These are phyloP conservation scores for Elaeagnus macrophylla DNA, from an alignment of 306 rosid genomes.

Conservation along the genomic window DNA sequence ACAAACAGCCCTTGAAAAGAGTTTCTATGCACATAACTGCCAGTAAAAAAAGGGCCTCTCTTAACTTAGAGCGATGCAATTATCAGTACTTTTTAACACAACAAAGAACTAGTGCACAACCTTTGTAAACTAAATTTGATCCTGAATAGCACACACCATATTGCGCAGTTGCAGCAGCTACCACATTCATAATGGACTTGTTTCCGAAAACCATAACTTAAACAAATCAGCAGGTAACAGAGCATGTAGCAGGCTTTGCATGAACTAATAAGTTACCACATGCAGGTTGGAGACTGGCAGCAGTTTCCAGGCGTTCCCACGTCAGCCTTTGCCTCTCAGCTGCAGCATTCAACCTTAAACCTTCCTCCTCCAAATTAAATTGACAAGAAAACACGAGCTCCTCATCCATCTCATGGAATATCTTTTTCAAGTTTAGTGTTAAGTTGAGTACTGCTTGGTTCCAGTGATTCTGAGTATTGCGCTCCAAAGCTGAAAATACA, in stretches of 20 bases:
- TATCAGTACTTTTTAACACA: too few species aligned
- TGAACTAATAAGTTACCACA: conserved; percentile 45
- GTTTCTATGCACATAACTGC: too few species aligned
- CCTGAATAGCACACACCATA: too few species aligned
- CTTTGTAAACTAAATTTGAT: too few species aligned
- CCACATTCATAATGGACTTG: not conserved
- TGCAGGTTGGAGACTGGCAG: conserved; percentile 33
- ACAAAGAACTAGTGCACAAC: too few species aligned
- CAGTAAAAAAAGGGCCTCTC: too few species aligned
- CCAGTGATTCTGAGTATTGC: conserved; percentile 78
- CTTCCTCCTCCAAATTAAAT: conserved; percentile 66
- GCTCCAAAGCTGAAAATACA: conserved; percentile 73
- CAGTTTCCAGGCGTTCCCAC: conserved; percentile 82
- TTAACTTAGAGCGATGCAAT: too few species aligned
- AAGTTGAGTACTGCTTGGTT: conserved; percentile 90
- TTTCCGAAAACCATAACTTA: conserved; percentile 13
- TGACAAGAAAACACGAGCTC: conserved; percentile 70
- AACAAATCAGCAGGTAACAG: conserved; percentile 62
- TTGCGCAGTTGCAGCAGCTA: too few species aligned
- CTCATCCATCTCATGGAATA: conserved; percentile 78
- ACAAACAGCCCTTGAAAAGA: too few species aligned
- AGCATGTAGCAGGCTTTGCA: conserved; percentile 58
- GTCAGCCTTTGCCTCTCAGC: conserved; percentile 73
- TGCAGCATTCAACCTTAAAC: conserved; percentile 28
- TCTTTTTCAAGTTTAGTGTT: conserved; percentile 68